A percentile compares a stretch with the other conserved stretches of the same genome.
Evolutionary conservation across 2,329 filamentous ascomycete species (phyloP).

Genomic region (Grosmannia penicillata): DNA sequence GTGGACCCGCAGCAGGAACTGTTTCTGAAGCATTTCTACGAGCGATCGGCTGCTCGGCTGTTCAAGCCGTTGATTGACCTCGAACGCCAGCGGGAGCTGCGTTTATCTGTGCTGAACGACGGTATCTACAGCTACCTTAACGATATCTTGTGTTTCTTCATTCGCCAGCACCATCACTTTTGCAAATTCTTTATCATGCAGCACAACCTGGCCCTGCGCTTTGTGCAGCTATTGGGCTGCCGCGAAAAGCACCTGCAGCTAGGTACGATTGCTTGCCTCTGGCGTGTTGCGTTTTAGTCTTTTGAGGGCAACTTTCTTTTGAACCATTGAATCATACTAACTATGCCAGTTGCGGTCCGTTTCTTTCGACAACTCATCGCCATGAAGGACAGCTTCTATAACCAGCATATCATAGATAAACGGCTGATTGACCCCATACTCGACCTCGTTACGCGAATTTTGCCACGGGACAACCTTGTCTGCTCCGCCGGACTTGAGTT

Average conservation of each 20-base stretch:
- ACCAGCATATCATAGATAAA: conserved; percentile 68
- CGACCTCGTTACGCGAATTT: conserved; percentile 67
- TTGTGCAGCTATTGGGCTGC: conserved; percentile 68
- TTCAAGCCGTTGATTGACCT: conserved; percentile 79
- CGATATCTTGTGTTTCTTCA: conserved; percentile 87
- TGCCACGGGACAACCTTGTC: conserved; percentile 84
- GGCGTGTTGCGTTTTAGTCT: too few species aligned
- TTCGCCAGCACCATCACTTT: conserved; percentile 73
- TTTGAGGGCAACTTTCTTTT: too few species aligned
- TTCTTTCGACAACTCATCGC: conserved; percentile 82
- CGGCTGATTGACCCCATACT: conserved; percentile 73
- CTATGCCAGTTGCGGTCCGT: conserved; percentile 59
- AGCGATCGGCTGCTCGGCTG: conserved; percentile 67
- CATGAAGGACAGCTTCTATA: conserved; percentile 83
- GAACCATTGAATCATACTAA: too few species aligned
- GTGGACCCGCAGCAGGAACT: conserved; percentile 64
- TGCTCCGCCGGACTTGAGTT: conserved; percentile 90
- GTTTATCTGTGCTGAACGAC: conserved; percentile 68
- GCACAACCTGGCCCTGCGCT: conserved; percentile 61
- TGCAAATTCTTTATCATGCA: conserved; percentile 79
- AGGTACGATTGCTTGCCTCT: too few species aligned
- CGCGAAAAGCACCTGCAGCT: conserved; percentile 88
- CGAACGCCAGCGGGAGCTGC: conserved; percentile 51
- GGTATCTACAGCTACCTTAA: conserved; percentile 85
- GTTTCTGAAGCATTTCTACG: conserved; percentile 82